phyloP scores from a whole-genome alignment of 2,329 filamentous ascomycete species.

The Beauveria australis region DNA sequence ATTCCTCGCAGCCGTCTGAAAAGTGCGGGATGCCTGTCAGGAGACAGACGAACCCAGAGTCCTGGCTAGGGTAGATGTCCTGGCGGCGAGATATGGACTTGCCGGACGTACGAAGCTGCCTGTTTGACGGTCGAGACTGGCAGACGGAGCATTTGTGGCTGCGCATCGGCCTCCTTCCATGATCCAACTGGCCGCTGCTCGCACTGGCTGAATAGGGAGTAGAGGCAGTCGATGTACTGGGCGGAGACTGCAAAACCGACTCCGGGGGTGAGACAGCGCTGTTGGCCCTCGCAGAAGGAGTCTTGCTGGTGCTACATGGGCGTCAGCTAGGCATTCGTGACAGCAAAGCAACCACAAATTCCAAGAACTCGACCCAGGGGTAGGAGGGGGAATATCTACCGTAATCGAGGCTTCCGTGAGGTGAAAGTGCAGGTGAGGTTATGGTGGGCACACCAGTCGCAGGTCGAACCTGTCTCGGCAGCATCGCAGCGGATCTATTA shows the following conservation, averaged over 20 bases:
- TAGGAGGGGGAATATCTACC: not conserved
- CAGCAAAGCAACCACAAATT: not conserved
- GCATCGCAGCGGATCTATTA: constrained; percentile 42
- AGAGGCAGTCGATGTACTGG: not conserved
- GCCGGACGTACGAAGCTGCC: not conserved
- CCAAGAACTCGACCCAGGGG: too few species aligned
- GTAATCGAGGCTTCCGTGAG: constrained; percentile 12
- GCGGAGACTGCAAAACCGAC: not conserved
- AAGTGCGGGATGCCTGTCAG: constrained; percentile 42
- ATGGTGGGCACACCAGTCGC: constrained; percentile 44
- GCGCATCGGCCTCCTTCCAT: not conserved
- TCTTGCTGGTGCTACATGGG: not conserved
- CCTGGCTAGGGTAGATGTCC: constrained; percentile 33
- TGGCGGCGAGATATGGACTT: constrained; percentile 29
- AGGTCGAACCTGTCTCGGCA: constrained; percentile 26
- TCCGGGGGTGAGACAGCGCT: not conserved
- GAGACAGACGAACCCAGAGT: constrained; percentile 37
- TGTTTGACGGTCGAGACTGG: constrained; percentile 7
- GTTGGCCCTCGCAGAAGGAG: not conserved
- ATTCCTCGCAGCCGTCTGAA: constrained; percentile 36
- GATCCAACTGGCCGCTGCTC: not conserved
- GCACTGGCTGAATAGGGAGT: not conserved
- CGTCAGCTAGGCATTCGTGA: not conserved
- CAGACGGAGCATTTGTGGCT: constrained; percentile 7
- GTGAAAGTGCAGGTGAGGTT: constrained; percentile 37